phyloP scores from a whole-genome alignment of 768 basidiomycete species.

The Ramaria rubella region DNA sequence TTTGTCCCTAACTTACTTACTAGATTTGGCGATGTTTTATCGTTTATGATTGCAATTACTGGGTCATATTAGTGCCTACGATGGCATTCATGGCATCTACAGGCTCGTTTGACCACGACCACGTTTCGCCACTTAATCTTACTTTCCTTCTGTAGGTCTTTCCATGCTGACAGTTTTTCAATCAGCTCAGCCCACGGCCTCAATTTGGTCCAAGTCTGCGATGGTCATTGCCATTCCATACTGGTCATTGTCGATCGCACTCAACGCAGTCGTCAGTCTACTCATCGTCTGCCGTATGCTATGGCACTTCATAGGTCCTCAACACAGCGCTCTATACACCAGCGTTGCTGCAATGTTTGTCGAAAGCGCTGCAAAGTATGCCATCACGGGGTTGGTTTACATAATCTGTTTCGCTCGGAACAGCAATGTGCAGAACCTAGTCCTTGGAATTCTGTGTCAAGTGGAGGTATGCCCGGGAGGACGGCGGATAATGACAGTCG shows the following conservation, averaged over 20 bases:
- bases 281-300: constrained; percentile 19
- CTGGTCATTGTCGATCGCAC: constrained; percentile 17
- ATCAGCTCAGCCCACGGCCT: constrained; percentile 13
- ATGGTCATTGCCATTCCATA: constrained; percentile 18
- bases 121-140: not conserved
- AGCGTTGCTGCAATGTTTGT: constrained; percentile 27
- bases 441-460: constrained; percentile 28
- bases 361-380: constrained; percentile 30
- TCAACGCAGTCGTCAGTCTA: constrained; percentile 19
- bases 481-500: no score
- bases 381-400: constrained; percentile 24
- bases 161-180: constrained; percentile 15
- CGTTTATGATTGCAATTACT: constrained; percentile 14
- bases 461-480: constrained; percentile 20
- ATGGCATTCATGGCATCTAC: constrained; percentile 19
- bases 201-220: constrained; percentile 13
- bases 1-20: not conserved
- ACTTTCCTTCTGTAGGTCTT: constrained; percentile 7
- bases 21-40: constrained; percentile 20
- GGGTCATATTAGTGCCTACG: constrained; percentile 14
- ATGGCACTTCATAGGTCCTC: constrained; percentile 23
- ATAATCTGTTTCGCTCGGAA: constrained; percentile 24
- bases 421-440: constrained; percentile 25
- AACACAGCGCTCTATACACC: constrained; percentile 22
- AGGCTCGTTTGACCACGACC: constrained; percentile 7